Percentiles rank a stretch among this genome's conserved stretches.
phyloP scores from a whole-genome alignment of 495 filamentous ascomycete species.

The Penicillium coffeae region DNA sequence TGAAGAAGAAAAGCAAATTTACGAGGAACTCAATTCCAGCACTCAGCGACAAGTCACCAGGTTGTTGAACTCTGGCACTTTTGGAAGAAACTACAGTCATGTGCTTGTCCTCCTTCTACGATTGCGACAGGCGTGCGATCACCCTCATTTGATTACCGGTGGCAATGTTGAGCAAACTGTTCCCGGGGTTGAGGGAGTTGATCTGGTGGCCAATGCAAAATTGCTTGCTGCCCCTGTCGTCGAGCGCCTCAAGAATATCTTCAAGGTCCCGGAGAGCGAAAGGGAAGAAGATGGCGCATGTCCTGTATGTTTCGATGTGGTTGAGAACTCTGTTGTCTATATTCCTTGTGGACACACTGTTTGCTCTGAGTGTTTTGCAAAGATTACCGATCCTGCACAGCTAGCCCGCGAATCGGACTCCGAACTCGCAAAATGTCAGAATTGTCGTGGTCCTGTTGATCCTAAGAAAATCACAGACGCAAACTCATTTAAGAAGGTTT shows the following conservation, averaged over 20 bases:
- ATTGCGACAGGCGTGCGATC: constrained; percentile 81
- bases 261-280: neutral
- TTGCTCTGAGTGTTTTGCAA: constrained; percentile 75
- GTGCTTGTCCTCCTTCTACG: constrained; percentile 83
- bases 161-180: constrained; percentile 52
- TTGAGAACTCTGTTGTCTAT: constrained; percentile 72
- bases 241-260: constrained; percentile 57
- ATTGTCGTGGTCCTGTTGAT: constrained; percentile 64
- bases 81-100: constrained; percentile 77
- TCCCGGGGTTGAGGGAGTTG: constrained; percentile 52
- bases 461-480: constrained; percentile 69
- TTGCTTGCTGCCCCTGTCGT: constrained; percentile 59
- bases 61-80: constrained; percentile 66
- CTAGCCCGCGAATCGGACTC: constrained; percentile 57
- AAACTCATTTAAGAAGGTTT: constrained; percentile 67
- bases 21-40: constrained; percentile 63
- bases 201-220: constrained; percentile 64
- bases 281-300: constrained; percentile 52
- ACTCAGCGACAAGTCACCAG: constrained; percentile 72
- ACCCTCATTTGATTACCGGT: constrained; percentile 85
- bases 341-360: constrained; percentile 82
- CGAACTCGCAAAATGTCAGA: constrained; percentile 63
- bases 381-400: constrained; percentile 59
- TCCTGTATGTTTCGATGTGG: constrained; percentile 76
- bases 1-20: constrained; percentile 68